phyloP scores from a whole-genome alignment of 768 basidiomycete genomes.

The Lactifluus piperatus region DNA sequence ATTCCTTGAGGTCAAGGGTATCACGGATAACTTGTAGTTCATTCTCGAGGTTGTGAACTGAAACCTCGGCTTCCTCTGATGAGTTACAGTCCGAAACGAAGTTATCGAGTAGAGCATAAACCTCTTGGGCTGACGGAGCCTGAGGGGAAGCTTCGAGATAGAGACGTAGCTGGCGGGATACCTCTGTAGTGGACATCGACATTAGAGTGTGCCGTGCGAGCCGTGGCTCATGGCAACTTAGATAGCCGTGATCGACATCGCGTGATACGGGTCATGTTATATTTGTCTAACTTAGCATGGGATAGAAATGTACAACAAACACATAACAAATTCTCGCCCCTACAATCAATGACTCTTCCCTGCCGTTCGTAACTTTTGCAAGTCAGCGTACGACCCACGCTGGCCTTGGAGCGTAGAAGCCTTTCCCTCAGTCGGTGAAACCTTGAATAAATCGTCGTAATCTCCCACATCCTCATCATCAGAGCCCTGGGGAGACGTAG shows the following conservation, averaged over 20 bases:
- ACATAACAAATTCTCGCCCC: not conserved
- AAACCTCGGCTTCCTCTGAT: slow-evolving; percentile 36
- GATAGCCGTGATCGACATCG: not conserved
- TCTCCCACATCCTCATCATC: slow-evolving; percentile 87
- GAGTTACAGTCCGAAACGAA: slow-evolving; percentile 45
- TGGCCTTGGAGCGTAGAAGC: slow-evolving; percentile 33
- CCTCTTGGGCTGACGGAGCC: slow-evolving; percentile 39
- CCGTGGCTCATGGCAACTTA: not conserved
- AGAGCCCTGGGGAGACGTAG: slow-evolving; percentile 63
- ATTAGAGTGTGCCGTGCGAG: not conserved
- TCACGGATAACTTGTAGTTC: slow-evolving; percentile 57
- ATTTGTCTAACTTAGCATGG: not conserved
- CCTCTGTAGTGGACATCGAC: slow-evolving; percentile 31
- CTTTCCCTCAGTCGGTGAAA: not conserved
- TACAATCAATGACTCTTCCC: not conserved
- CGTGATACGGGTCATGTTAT: not conserved
- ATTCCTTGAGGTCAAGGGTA: slow-evolving; percentile 52
- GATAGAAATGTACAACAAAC: not conserved
- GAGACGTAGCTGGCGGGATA: slow-evolving; percentile 46
- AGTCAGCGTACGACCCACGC: slow-evolving; percentile 69
- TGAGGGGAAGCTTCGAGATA: slow-evolving; percentile 48
- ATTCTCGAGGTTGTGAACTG: slow-evolving; percentile 49
- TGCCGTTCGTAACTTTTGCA: slow-evolving; percentile 52
- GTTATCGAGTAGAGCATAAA: slow-evolving; percentile 43
- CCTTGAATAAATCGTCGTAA: slow-evolving; percentile 77